Base-by-base conservation (phyloP, 2,329 filamentous ascomycete species). In the Paecilomyces dactylethromorphus region DNA sequence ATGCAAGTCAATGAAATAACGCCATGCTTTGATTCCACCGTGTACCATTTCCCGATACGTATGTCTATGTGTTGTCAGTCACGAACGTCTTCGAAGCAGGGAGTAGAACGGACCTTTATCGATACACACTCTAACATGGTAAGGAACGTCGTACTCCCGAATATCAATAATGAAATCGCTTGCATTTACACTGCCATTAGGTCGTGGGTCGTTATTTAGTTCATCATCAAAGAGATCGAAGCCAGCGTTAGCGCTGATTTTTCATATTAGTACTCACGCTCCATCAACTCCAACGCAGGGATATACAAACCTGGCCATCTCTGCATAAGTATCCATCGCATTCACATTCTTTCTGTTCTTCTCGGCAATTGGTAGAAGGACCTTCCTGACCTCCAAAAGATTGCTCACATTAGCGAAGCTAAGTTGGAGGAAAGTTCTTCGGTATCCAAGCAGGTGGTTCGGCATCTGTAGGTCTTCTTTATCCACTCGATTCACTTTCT, bases 161-260 rank as follows among this genome's bases (percentile, higher is more conserved):
- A 99, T 96, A 83, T 99, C 95, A 78, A 97, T 85, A 82, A 99
- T 92, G 76, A 88, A 97, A 82, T 97, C 93, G 82, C 92, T 96
- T 60, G 93, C 92, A 76, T 97, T 92, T 66, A 87, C 82, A 78
- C 91, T 87, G 74, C 83, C 84, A 80, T 88, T 92, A 79, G 82
- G 81, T 83, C 88, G 87, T 87, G 83, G 85, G 75, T 94, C 89
- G 74, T 92, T 84, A 77, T 88, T 85, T 84, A 90, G 84, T 83
- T 93, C 90, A 73, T 90, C 86, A 74, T 97, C 93, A 85, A 96
- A 97, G 71, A 97, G 87, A 79, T 99, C 94, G 71, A 97, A 93
- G 63, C 89, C 88, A 74, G 87, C 87, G 72, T 87, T 92, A 50
- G 85, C 85, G 68, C 88, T 91, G 63, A 71, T 67, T 71, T 61